Evolutionary conservation across 176 grass and related monocot species (phyloP), one percentile per base, ranked within the genome.

Genomic region (Oryza punctata): DNA sequence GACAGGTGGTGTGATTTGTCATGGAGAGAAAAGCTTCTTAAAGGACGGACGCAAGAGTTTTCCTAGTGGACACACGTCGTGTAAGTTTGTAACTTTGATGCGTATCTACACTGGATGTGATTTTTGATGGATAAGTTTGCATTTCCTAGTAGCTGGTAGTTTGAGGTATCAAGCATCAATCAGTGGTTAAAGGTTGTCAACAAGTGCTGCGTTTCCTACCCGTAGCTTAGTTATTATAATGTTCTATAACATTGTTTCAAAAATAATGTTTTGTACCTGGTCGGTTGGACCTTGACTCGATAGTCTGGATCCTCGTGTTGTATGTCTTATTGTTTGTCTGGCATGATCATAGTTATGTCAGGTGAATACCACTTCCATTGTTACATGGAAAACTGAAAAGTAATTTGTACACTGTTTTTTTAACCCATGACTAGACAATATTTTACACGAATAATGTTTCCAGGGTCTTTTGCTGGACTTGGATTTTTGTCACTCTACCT

Each of bases 21-120:
- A 94, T 54, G 93, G 93, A 5, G 54, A 90, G 28, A 71, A 84
- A 87, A 67, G 49, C 50, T 87, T 86, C 45, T 72, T 96, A 72
- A 89, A 57, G 3, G 93, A 96, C 79, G 96, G 93, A n/a, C 88
- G 82, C 92, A 94, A 88, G 81, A 96, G 96, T 83, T 96, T 99
- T 87, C 96, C 93, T 29, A 99, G 93, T 87, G 93, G 96, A 70
- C 96, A 99, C 82, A 96, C 91, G 29, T 94, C 93, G 8, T 96
- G 97, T 99, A 91, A 89, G 86, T 79, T 82, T 29, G 1, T 81
- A 52, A 26, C 6, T 27, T 11, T 85, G 37, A 21, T 73, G 46
- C 59, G 23, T 59, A n/a, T 69, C 35, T 52, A 45, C 47, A 27
- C n/a, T 30, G 19, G 38, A 76, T 68, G 63, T 26, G 37, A 63